phyloP scores from a whole-genome alignment of 768 basidiomycete species.

The Sistotremastrum niveocremeum region DNA sequence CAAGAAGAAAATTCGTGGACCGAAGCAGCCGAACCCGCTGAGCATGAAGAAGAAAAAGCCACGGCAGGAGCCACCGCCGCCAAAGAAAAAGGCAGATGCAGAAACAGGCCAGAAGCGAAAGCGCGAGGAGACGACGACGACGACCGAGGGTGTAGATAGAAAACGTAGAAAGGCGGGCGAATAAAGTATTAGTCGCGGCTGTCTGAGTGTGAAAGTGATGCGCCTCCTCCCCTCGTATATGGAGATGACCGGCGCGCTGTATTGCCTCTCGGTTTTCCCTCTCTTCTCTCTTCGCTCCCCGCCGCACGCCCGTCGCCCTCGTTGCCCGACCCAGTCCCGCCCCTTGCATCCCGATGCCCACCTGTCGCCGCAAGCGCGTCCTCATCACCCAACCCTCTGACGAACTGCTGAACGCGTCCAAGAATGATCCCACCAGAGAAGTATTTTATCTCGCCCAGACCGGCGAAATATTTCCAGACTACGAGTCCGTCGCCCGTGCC shows the following conservation, averaged over 20 bases:
- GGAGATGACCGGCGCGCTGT: not conserved
- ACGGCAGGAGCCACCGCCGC: conserved; percentile 4
- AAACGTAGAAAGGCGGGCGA: conserved; percentile 11
- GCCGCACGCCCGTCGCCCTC: conserved; percentile 7
- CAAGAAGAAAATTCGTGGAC: conserved; percentile 49
- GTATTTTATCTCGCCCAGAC: conserved; percentile 92
- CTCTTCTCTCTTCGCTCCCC: conserved; percentile 1
- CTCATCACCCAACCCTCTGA: conserved; percentile 74
- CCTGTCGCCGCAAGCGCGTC: conserved; percentile 81
- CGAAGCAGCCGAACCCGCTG: conserved; percentile 85
- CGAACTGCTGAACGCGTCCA: conserved; percentile 49
- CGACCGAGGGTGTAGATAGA: conserved; percentile 4
- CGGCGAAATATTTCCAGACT: conserved; percentile 93
- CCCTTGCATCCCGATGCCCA: conserved; percentile 43
- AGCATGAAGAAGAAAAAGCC: conserved; percentile 79
- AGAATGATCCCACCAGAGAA: conserved; percentile 50
- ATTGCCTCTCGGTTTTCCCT: not conserved
- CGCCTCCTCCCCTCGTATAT: conserved; percentile 7
- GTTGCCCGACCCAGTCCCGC: not conserved
- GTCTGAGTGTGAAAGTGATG: not conserved
- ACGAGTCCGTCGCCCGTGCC: conserved; percentile 56
- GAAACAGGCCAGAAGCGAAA: conserved; percentile 17
- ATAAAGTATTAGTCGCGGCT: too few relatives aligned
- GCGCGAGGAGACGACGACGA: conserved; percentile 12
- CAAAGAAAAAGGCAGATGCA: conserved; percentile 5